Evolutionary conservation across 441 rosid genomes (phyloP), one percentile per base, ranked within the genome.

Genomic region (Gossypium armourianum): DNA sequence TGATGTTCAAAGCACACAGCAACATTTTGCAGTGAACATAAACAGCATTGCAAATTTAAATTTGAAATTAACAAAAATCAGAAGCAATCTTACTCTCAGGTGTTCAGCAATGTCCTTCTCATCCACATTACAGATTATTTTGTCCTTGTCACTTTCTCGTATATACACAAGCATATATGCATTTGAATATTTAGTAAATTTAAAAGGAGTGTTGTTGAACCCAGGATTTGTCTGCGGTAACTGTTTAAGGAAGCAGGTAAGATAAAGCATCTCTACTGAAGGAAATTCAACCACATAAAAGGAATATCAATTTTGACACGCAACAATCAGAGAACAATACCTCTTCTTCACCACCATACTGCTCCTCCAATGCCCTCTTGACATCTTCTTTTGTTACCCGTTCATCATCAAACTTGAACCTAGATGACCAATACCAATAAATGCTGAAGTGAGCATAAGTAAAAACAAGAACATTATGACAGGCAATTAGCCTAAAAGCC

Each of bases 131-230:
- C 93, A 85, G 23, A 88, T 77, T 49, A 88, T 86, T 77, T 86
- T 85, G 68, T 86, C 91, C 78, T 83, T 86, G 80, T 88, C 93
- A 72, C 86, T 86, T 59, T 88, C 93, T 58, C 93, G 90, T 70
- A 86, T 82, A 74, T 88, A 88, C 17, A 88, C 93, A 75, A 88
- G 87, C 93, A 88, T 86, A 81, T 88, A 88, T 9, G 93, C 91
- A 77, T 88, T 88, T 28, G 90, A 86, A 70, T 82, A 83, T 73
- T 88, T 88, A 3, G 93, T 85, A 77, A 88, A 86, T 76, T 86
- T 88, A 66, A 86, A 85, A 54, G 89, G 88, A 6, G 86, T 61
- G 83, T 80, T 86, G 79, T 86, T 84, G 84, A 86, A 88, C 47
- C 89, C 93, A 66, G 89, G 89, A 76, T 85, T 83, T 72, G 86